phyloP scores from a whole-genome alignment of 768 basidiomycete genomes.

The Rhodosporidiobolus sp. region DNA sequence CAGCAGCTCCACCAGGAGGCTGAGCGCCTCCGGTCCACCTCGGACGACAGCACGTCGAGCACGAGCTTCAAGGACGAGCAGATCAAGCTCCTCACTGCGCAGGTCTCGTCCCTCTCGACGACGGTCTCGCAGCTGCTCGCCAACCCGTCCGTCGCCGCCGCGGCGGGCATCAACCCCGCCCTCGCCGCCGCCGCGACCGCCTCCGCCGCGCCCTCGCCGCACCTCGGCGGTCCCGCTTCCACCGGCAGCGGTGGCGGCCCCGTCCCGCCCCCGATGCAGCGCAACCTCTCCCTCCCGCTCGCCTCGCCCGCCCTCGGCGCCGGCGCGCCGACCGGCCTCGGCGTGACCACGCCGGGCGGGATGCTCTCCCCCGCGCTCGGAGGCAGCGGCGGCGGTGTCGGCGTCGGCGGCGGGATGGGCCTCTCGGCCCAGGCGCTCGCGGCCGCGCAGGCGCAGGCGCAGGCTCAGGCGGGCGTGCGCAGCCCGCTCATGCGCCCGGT shows the following conservation, averaged over 20 bases:
- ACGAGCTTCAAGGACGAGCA: conserved; percentile 49
- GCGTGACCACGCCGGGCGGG: conserved; percentile 60
- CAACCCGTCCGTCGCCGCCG: conserved; percentile 3
- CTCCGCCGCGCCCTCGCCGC: conserved; percentile 1
- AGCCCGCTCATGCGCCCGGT: conserved; percentile 7
- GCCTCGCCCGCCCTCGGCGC: conserved; percentile 5
- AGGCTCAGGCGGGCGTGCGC: not conserved
- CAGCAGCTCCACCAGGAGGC: conserved; percentile 42
- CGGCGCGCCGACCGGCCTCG: conserved; percentile 16
- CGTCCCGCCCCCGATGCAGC: conserved; percentile 49
- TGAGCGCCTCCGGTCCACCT: conserved; percentile 43
- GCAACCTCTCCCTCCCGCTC: conserved; percentile 29
- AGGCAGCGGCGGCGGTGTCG: conserved; percentile 53
- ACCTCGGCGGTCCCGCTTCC: too few relatives aligned
- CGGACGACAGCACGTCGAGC: conserved; percentile 4
- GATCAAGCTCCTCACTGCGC: conserved; percentile 66
- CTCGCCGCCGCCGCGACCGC: not conserved
- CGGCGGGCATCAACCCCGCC: conserved; percentile 8
- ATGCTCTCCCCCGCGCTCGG: conserved; percentile 65
- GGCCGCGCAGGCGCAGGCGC: not conserved
- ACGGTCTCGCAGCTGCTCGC: conserved; percentile 82
- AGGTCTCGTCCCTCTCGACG: conserved; percentile 72
- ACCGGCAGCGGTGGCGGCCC: not conserved
- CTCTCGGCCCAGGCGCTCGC: not conserved
- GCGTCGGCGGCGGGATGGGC: not conserved